Base-by-base conservation (phyloP, 805 yeast species). In the Kluyveromyces lactis region DNA sequence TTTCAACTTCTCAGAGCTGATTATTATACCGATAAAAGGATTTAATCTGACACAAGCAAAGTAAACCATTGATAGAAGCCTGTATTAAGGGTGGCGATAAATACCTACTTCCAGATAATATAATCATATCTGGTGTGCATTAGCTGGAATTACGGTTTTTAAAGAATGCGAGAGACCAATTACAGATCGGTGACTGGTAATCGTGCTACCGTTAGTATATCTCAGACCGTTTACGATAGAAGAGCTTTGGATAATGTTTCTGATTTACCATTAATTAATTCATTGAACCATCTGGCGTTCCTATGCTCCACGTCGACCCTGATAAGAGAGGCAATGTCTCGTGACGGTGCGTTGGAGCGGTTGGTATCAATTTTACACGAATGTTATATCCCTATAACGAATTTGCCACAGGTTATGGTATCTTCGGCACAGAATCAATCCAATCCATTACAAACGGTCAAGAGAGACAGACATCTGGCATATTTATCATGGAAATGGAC, bases 401-500 rank as follows among this genome's bases (percentile, higher is more conserved):
- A 52, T 11, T 40, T 51, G 7, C 35, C 50, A 18, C 34, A 38
- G 21, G 45, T 46, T 15, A 28, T 45, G 39, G 46, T 45, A 26
- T 36, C 42, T 11, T 42, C 44, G 17, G 7, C 7, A 6, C 44
- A 47, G 27, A 42, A 38, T 12, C 42, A 38, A 26, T 16, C 26
- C 7, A 49, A 42, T 9, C 40, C 48, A 10, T 45, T 49, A 3
- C 57, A 56, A 44, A 42, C 52, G 26, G 47, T 62, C 18, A 46
- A 52, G 32, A 53, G 58, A 43, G 65, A 57, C 46, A 64, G 66
- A 42, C 48, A 49, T 40, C 48, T 55, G 32, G 72, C 79, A 18
- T 67, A 86, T 46, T 69, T 82, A n/a, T 89, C 95, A 0, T 90
- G 96, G 96, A 90, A 90, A 64, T 90, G 98, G 98, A 85, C 95